Evolutionary conservation across 2,329 filamentous ascomycete genomes (phyloP).

Genomic region (Knufia petricola): DNA sequence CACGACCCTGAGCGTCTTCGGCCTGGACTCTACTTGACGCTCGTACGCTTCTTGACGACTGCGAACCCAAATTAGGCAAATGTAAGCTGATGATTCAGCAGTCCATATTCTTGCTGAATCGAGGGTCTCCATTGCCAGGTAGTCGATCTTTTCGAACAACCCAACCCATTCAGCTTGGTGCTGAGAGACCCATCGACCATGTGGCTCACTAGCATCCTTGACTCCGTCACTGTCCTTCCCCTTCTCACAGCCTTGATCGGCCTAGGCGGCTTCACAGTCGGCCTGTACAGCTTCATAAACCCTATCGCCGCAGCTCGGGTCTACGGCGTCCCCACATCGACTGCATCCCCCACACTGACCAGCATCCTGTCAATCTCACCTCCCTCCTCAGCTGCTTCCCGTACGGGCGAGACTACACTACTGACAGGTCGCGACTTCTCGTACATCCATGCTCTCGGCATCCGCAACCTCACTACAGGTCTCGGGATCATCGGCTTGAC

Average conservation of each 20-base stretch:
- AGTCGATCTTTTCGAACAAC: too few species aligned
- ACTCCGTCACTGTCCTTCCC: not conserved
- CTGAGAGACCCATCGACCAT: not conserved
- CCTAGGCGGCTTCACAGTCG: constrained; percentile 13
- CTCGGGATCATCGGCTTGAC: constrained; percentile 13
- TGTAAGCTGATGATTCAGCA: too few species aligned
- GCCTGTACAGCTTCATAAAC: constrained; percentile 15
- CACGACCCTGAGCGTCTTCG: too few species aligned
- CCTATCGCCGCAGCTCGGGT: constrained; percentile 12
- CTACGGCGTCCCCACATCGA: constrained; percentile 11
- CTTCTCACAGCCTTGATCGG: constrained; percentile 14
- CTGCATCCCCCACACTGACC: not conserved
- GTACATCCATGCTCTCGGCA: constrained; percentile 14
- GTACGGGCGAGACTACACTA: not conserved
- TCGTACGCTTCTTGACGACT: too few species aligned
- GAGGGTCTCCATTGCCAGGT: too few species aligned
- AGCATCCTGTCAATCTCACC: not conserved
- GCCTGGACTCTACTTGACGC: too few species aligned
- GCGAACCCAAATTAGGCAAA: too few species aligned
- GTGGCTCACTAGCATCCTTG: not conserved
- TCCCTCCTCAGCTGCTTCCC: not conserved
- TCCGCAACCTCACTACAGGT: constrained; percentile 15
- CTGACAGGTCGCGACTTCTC: not conserved
- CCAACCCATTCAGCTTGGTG: too few species aligned
- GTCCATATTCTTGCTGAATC: too few species aligned